Conservation (phyloP, 2,329 filamentous ascomycete genomes). For the Fusarium sp. region DNA sequence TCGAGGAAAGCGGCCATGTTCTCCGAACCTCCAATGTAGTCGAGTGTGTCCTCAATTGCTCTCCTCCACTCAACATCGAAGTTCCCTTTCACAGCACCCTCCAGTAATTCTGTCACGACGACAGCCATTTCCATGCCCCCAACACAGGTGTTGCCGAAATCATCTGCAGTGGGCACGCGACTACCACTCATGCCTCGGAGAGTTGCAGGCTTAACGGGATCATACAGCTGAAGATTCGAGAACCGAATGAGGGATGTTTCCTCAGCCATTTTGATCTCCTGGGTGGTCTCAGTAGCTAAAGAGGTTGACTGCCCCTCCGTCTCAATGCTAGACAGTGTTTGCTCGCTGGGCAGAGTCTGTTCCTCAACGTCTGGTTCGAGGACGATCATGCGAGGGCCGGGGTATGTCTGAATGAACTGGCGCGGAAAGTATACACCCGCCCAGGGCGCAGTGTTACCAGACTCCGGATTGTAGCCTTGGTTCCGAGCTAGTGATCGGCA, state of each 20-base stretch:
- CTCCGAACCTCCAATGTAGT: slow-evolving; percentile 17
- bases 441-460: background rate
- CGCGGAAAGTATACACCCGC: slow-evolving; percentile 10
- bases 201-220: background rate
- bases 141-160: slow-evolving; percentile 17
- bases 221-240: background rate
- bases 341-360: background rate
- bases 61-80: slow-evolving; percentile 5
- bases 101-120: slow-evolving; percentile 13
- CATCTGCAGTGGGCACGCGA: background rate
- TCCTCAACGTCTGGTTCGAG: background rate
- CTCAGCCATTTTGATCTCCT: background rate
- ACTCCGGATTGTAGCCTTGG: background rate
- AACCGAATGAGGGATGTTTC: background rate
- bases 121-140: slow-evolving; percentile 25
- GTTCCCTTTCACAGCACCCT: background rate
- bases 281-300: background rate
- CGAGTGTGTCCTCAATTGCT: slow-evolving; percentile 12
- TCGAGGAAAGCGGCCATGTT: slow-evolving; percentile 16
- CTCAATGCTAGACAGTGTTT: background rate
- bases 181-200: slow-evolving; percentile 18
- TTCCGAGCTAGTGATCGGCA: slow-evolving; percentile 3
- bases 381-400: background rate
- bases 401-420: background rate
- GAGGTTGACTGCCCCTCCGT: background rate